phyloP scores from a whole-genome alignment of 345 rosid genomes.

The Eucalyptus curtisii region DNA sequence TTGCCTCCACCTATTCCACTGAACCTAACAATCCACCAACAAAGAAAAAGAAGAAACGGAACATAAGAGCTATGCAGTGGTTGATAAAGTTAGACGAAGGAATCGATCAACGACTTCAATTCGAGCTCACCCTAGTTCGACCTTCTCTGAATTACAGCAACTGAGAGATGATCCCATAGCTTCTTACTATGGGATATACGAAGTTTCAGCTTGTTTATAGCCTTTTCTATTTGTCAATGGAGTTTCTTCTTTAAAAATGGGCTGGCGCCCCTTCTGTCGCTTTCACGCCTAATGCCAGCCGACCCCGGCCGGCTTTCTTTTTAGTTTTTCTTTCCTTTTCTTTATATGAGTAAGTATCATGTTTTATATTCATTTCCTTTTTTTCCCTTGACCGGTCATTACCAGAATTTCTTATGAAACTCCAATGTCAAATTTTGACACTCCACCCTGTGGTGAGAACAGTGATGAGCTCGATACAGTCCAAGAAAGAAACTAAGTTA shows the following conservation, averaged over 20 bases:
- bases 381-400: neutral
- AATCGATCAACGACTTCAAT: neutral
- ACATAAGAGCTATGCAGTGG: neutral
- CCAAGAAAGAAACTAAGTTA: neutral
- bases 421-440: neutral
- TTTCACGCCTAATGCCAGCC: constrained; percentile 7
- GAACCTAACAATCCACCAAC: neutral
- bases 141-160: constrained; percentile 30
- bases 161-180: constrained; percentile 41
- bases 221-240: neutral
- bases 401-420: neutral
- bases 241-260: constrained; percentile 9
- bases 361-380: neutral
- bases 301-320: constrained; percentile 30
- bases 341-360: neutral
- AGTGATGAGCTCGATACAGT: neutral
- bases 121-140: constrained; percentile 33
- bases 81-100: neutral
- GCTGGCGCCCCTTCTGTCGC: neutral
- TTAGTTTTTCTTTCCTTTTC: neutral
- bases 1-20: constrained; percentile 5
- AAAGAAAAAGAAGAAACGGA: neutral
- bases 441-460: neutral
- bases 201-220: neutral
- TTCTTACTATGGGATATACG: neutral